Base-by-base conservation (phyloP, 257 asterid species). In the Salvia hispanica region DNA sequence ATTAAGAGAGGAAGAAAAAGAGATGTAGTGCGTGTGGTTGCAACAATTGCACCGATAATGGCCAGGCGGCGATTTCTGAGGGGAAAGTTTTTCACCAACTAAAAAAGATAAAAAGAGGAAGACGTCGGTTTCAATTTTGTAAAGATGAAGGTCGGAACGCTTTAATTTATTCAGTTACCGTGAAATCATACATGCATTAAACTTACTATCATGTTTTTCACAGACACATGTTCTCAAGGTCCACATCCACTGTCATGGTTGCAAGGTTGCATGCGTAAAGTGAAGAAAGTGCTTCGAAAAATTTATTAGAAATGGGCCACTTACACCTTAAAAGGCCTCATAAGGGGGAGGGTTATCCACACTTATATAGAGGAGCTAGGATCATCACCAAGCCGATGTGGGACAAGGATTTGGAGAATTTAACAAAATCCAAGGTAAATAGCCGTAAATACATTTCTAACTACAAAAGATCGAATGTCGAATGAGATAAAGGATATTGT, bases 161-260 rank as follows among this genome's bases (percentile, higher is more conserved):
- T 33, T 60, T 7, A 51, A 39, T 25, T 34, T 46, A 4, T 14
- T 36, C 14, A 13, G 55, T 16, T n/a, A 9, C 7, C 46, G 10
- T 39, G 14, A 18, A 12, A 18, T 9, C 11, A 5, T 46, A 37
- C 54, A 57, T 57, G 15, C 21, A 48, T 58, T 21, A 16, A 42
- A 58, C 34, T 64, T 7, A 6, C 25, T 7, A 6, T 48, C 1
- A 28, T 46, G 25, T 21, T 25, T 62, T 67, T 54, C 77, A 44
- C 86, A 89, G 96, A 80, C 77, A 1, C 66, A 73, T 58, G 64
- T 77, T 62, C 88, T 90, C 52, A 90, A 80, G 85, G 91, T 90
- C 60, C 89, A 82, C 54, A 85, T 87, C 48, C 85, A 90, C 40
- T 90, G 96, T 65, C 77, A 79, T n/a, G n/a, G n/a, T n/a, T n/a